Evolutionary conservation across 352 stramenopile genomes (phyloP).

Genomic region (Globisporangium heterothallicum): DNA sequence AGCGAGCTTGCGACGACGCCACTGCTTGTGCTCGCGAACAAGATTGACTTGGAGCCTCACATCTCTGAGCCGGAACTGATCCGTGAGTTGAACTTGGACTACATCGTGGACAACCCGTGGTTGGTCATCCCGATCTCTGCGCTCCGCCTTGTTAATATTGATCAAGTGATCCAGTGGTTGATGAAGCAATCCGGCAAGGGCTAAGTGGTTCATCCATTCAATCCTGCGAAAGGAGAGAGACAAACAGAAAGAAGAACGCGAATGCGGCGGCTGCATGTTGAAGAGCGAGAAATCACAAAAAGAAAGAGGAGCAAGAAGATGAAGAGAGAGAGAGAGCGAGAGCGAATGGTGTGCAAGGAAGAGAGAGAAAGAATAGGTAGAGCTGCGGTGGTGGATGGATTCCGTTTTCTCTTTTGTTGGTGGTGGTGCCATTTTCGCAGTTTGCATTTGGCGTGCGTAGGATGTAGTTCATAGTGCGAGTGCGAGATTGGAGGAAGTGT

Average conservation of each 20-base stretch:
- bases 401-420: neutral
- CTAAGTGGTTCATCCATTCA: slow-evolving; percentile 29
- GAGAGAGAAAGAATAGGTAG: slow-evolving; percentile 4
- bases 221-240: neutral
- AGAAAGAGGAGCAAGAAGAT: slow-evolving; percentile 4
- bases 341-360: neutral
- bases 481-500: neutral
- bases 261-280: neutral
- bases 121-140: slow-evolving; percentile 98
- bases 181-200: slow-evolving; percentile 92
- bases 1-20: slow-evolving; percentile 89
- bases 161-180: slow-evolving; percentile 97
- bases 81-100: slow-evolving; percentile 96
- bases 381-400: neutral
- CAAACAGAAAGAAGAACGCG: neutral
- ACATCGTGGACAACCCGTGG: slow-evolving; percentile 98
- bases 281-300: neutral
- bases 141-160: slow-evolving; percentile 95
- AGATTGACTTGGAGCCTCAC: slow-evolving; percentile 96
- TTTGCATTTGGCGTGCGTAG: slow-evolving; percentile 11
- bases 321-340: slow-evolving; percentile 4
- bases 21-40: slow-evolving; percentile 97
- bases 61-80: slow-evolving; percentile 89
- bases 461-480: no score
- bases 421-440: neutral